Percentiles rank a stretch among this genome's conserved stretches.
phyloP scores from a whole-genome alignment of 2,329 filamentous ascomycete genomes.

The Amauroascus verrucosus region DNA sequence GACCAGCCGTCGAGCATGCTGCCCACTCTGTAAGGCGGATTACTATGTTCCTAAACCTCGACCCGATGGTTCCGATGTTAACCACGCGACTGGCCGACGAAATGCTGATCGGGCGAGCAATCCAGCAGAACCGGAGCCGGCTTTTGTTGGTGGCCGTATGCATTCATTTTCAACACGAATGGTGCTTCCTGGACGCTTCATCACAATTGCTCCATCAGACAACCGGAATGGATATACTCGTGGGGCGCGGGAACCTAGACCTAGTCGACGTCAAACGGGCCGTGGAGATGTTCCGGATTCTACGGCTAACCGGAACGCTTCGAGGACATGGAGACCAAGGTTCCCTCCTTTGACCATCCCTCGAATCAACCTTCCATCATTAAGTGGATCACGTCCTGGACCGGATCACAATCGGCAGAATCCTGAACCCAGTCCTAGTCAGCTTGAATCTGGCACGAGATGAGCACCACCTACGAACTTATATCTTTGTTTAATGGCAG shows the following conservation, averaged over 20 bases:
- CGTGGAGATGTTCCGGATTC: conserved; percentile 1
- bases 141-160: conserved; percentile 26
- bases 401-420: background rate
- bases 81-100: conserved; percentile 13
- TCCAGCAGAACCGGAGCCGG: conserved; percentile 26
- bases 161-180: conserved; percentile 28
- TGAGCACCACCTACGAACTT: background rate
- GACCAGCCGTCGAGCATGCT: conserved; percentile 86
- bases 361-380: conserved; percentile 6
- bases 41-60: conserved; percentile 93
- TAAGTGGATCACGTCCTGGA: background rate
- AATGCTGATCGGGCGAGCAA: conserved; percentile 20
- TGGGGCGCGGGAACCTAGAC: conserved; percentile 16
- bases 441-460: conserved; percentile 15
- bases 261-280: conserved; percentile 5
- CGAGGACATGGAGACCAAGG: conserved; percentile 13
- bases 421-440: conserved; percentile 13
- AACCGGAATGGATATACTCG: conserved; percentile 21
- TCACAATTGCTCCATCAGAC: conserved; percentile 23
- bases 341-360: conserved; percentile 4
- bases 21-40: conserved; percentile 93
- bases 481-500: background rate
- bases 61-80: conserved; percentile 39
- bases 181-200: conserved; percentile 30
- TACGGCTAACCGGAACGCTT: background rate